phyloP scores from a whole-genome alignment of 352 stramenopile genomes.

The Phytophthora kernoviae region DNA sequence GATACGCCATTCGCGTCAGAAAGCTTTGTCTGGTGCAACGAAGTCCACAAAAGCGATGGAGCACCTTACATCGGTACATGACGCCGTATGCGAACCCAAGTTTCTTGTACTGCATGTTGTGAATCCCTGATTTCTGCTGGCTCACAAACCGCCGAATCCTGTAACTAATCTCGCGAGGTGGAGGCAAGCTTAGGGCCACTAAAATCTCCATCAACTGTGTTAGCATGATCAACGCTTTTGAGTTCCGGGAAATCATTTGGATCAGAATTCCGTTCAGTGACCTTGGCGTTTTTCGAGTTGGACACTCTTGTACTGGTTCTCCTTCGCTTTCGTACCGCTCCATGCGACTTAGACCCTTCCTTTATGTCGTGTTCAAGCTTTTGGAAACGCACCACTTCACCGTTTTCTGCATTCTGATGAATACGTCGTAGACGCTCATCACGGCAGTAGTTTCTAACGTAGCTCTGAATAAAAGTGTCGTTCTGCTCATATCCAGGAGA shows the following conservation, averaged over 20 bases:
- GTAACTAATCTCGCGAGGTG: conserved; percentile 61
- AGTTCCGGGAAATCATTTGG: conserved; percentile 6
- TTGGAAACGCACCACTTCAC: conserved; percentile 59
- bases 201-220: conserved; percentile 17
- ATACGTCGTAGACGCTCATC: conserved; percentile 78
- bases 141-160: conserved; percentile 71
- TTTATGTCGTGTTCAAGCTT: conserved; percentile 49
- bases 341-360: conserved; percentile 9
- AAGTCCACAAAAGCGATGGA: conserved; percentile 81
- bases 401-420: conserved; percentile 60
- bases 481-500: conserved; percentile 69
- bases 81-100: conserved; percentile 82
- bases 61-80: conserved; percentile 83
- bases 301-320: conserved; percentile 7
- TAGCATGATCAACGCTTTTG: conserved; percentile 7
- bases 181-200: conserved; percentile 7
- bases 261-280: conserved; percentile 4
- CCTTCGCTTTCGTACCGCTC: conserved; percentile 28
- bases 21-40: conserved; percentile 52
- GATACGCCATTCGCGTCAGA: conserved; percentile 49
- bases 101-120: conserved; percentile 73
- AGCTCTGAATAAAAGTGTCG: conserved; percentile 71
- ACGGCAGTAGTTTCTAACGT: conserved; percentile 77
- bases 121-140: conserved; percentile 54
- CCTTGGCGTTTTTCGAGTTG: not conserved